Conservation (phyloP, 169 alveolate genomes). For the Plasmodium gallinaceum region DNA sequence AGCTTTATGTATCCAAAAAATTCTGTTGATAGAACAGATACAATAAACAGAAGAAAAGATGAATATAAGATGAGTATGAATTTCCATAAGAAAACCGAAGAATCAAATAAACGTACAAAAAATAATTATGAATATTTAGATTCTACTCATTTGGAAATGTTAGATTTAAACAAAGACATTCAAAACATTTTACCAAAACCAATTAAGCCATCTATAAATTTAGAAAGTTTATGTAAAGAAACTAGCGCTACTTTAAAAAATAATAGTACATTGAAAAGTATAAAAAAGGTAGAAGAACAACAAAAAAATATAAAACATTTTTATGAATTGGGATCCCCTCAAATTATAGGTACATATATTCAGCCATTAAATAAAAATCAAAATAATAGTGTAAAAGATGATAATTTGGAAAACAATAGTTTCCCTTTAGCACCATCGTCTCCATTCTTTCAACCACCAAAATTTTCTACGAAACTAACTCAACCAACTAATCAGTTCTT, state of each 20-base stretch:
- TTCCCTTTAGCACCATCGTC: conserved; percentile 60
- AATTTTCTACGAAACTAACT: conserved; percentile 35
- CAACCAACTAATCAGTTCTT: conserved; percentile 28
- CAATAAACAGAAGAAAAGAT: conserved; percentile 19
- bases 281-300: background rate
- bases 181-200: conserved; percentile 60
- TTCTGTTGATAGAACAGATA: conserved; percentile 6
- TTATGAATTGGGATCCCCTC: conserved; percentile 60
- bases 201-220: conserved; percentile 68
- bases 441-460: conserved; percentile 74
- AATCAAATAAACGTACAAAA: conserved; percentile 20
- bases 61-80: conserved; percentile 28
- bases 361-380: conserved; percentile 60
- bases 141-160: conserved; percentile 75
- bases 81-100: conserved; percentile 1
- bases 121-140: conserved; percentile 69
- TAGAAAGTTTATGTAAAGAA: conserved; percentile 69
- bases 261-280: background rate
- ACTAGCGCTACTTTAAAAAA: conserved; percentile 33
- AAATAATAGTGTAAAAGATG: background rate
- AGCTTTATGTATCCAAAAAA: conserved; percentile 42
- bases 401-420: background rate
- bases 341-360: conserved; percentile 72
- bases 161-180: conserved; percentile 65
- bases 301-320: conserved; percentile 46